Evolutionary conservation across 176 grass and related monocot genomes (phyloP).

Genomic region (bread wheat (Triticum aestivum)): DNA sequence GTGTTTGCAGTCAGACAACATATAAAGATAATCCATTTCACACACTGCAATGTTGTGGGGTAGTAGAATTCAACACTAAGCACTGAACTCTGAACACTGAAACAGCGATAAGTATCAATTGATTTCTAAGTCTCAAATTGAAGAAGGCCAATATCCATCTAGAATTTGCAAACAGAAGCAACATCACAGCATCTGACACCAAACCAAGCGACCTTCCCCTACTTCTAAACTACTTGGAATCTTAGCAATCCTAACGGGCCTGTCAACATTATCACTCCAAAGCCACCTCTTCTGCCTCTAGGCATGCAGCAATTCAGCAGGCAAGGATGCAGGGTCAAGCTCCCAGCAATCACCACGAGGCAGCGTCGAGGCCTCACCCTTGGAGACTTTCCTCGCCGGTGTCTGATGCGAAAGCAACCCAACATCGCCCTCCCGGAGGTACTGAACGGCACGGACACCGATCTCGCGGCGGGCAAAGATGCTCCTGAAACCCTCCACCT

Average conservation of each 20-base stretch:
- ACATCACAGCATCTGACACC: background rate
- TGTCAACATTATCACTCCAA: background rate
- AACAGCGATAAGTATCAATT: background rate
- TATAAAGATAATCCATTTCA: background rate
- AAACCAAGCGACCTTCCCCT: background rate
- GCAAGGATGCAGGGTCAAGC: conserved; percentile 85
- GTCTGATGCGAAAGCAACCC: conserved; percentile 71
- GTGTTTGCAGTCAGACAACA: background rate
- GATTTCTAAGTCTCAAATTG: conserved; percentile 10
- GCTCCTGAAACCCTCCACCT: conserved; percentile 74
- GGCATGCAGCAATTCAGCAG: conserved; percentile 48
- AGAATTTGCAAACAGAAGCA: background rate
- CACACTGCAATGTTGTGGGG: background rate
- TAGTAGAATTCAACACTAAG: background rate
- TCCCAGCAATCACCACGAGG: conserved; percentile 75
- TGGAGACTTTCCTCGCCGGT: conserved; percentile 57
- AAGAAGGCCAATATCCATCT: conserved; percentile 5
- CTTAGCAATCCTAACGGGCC: conserved; percentile 20
- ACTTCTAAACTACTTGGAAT: background rate
- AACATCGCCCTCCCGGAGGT: conserved; percentile 45
- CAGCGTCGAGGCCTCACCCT: conserved; percentile 36
- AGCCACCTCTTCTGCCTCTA: background rate
- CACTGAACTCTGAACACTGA: background rate
- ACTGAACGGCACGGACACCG: conserved; percentile 51
- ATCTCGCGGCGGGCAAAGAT: conserved; percentile 67